Evolutionary conservation across 352 stramenopile species (phyloP), one percentile per base, ranked within the genome.

Genomic region (Vaucheria bursata): DNA sequence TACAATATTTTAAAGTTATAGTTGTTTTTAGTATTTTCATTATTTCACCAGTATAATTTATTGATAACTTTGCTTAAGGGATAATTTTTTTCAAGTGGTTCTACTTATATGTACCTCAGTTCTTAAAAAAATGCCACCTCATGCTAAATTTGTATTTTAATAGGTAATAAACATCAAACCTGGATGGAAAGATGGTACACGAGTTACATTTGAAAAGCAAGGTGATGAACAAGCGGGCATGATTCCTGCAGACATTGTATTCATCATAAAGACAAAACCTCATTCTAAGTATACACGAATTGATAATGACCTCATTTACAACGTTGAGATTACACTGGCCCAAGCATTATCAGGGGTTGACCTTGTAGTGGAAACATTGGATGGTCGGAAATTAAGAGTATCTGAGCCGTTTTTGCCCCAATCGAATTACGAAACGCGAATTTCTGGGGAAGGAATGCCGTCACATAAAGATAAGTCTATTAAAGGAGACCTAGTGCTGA

Each of bases 131-230:
- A n/a, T n/a, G n/a, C n/a, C n/a, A n/a, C n/a, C n/a, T n/a, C n/a
- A n/a, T n/a, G n/a, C n/a, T n/a, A n/a, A n/a, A n/a, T n/a, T n/a
- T n/a, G n/a, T n/a, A n/a, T n/a, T 2, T 7, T 68, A 2, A 2
- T 34, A 68, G 53, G 53, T 45, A 38, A 86, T 97, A 82, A 90
- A 91, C 70, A 86, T 97, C 74, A 95, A 97, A 75, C 88, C 90
- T 0, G 93, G 93, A 18, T 97, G 93, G 93, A 97, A 97, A 84
- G 85, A 91, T 69, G 92, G 92, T 37, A 97, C 92, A 7, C 88
- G 87, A 29, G 86, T 92, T 39, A 90, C 88, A 4, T 92, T 92
- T 74, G 76, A 83, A 70, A 53, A 83, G 40, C 85, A 90, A 75
- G 88, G 88, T 25, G 87, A 91, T 50, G 86, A 91, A 71, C 83